These are phyloP conservation scores for Trichoderma oligosporum DNA, from an alignment of 2,329 filamentous ascomycete species.

Conservation along the genomic window DNA sequence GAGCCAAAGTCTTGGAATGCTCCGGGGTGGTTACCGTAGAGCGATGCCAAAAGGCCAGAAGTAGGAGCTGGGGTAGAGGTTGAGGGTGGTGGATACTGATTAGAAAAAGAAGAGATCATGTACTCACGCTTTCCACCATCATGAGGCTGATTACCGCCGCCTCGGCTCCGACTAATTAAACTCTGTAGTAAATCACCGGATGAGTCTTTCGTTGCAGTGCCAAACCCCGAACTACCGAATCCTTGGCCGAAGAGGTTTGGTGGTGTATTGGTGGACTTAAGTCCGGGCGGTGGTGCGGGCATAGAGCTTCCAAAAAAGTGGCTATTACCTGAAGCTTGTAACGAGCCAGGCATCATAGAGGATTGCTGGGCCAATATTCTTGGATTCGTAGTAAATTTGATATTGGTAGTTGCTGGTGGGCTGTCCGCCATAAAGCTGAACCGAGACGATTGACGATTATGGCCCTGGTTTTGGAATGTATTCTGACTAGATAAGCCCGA, in stretches of 20 bases:
- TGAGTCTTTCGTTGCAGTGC: conserved; percentile 65
- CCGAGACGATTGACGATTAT: conserved; percentile 78
- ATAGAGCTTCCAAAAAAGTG: conserved; percentile 83
- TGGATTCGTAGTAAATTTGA: conserved; percentile 75
- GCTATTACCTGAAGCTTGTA: conserved; percentile 57
- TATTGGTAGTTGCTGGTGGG: conserved; percentile 46
- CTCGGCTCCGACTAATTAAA: conserved; percentile 68
- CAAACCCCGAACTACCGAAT: conserved; percentile 72
- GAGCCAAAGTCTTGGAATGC: conserved; percentile 86
- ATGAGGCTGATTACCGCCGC: conserved; percentile 66
- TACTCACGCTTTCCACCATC: conserved; percentile 98
- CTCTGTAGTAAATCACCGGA: conserved; percentile 68
- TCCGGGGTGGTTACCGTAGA: conserved; percentile 83
- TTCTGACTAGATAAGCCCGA: conserved; percentile 50
- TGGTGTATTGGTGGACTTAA: conserved; percentile 92
- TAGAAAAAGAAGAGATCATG: conserved; percentile 88
- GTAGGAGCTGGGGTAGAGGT: conserved; percentile 82
- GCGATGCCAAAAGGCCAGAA: conserved; percentile 85
- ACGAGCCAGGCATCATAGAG: conserved; percentile 74
- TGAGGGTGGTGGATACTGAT: conserved; percentile 78
- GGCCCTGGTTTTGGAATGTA: conserved; percentile 59
- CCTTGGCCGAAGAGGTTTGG: conserved; percentile 93
- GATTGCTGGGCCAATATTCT: conserved; percentile 80
- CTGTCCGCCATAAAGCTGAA: conserved; percentile 84
- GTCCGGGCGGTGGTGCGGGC: conserved; percentile 86